A percentile compares a stretch with the other conserved stretches of the same genome.
Evolutionary conservation across 2,329 filamentous ascomycete genomes (phyloP).

Genomic region (Pyrenochaeta sp.): DNA sequence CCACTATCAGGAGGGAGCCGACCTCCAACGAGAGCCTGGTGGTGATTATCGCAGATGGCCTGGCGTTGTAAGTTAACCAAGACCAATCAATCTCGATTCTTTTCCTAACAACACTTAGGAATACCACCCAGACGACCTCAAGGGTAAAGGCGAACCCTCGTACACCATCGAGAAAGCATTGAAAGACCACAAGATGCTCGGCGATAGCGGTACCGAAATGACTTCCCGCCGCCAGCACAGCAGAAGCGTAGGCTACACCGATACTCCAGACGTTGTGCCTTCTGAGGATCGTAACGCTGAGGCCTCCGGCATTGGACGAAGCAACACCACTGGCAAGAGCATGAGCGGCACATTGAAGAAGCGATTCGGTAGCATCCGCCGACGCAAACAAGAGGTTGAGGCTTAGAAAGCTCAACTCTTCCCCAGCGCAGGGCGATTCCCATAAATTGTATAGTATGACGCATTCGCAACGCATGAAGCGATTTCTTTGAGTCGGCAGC

Average conservation of each 20-base stretch:
- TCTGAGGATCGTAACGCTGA: conserved; percentile 41
- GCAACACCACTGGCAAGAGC: conserved; percentile 49
- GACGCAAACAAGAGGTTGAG: conserved; percentile 40
- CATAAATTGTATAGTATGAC: not conserved
- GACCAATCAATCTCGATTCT: not conserved
- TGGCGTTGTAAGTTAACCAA: conserved; percentile 68
- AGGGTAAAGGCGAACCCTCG: conserved; percentile 82
- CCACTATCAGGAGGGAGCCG: conserved; percentile 84
- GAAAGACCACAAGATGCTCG: conserved; percentile 65
- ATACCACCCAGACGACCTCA: conserved; percentile 79
- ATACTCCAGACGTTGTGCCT: conserved; percentile 29
- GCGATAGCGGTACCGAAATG: conserved; percentile 55
- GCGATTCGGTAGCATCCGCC: conserved; percentile 57
- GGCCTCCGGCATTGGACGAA: conserved; percentile 37
- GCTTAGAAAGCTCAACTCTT: conserved; percentile 23
- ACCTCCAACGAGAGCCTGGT: conserved; percentile 83
- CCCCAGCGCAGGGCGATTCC: not conserved
- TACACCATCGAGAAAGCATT: conserved; percentile 74
- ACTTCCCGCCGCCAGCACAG: conserved; percentile 48
- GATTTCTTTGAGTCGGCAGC: not conserved
- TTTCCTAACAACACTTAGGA: conserved; percentile 42
- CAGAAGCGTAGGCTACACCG: conserved; percentile 46
- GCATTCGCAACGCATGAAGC: not conserved
- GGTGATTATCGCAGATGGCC: conserved; percentile 82
- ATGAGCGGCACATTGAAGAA: conserved; percentile 55